Evolutionary conservation across 2,329 filamentous ascomycete species (phyloP).

Genomic region (Lasiodiplodia sp.): DNA sequence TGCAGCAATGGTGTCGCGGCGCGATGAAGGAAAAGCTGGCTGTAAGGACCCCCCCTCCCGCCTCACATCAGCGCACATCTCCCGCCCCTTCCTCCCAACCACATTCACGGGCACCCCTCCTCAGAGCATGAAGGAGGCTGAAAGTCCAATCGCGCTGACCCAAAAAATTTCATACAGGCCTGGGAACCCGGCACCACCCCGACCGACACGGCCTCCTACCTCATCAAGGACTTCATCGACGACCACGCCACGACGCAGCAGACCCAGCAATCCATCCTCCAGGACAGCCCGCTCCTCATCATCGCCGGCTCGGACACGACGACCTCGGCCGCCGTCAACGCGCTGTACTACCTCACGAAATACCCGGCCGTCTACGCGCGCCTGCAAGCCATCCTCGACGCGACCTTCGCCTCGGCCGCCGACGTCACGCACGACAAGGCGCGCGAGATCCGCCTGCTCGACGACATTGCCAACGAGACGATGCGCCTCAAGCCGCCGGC

Average conservation of each 20-base stretch:
- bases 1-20: conserved; percentile 8
- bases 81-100: neutral
- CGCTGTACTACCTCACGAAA: conserved; percentile 35
- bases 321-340: conserved; percentile 4
- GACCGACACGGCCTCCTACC: conserved; percentile 50
- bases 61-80: neutral
- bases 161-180: neutral
- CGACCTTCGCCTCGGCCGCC: conserved; percentile 37
- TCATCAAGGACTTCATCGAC: conserved; percentile 49
- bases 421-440: conserved; percentile 42
- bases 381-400: conserved; percentile 32
- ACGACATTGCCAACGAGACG: conserved; percentile 53
- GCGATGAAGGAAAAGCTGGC: conserved; percentile 20
- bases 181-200: conserved; percentile 38
- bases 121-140: neutral
- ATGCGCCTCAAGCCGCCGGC: conserved; percentile 53
- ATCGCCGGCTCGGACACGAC: conserved; percentile 39
- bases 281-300: conserved; percentile 45
- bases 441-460: conserved; percentile 42
- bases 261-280: conserved; percentile 36
- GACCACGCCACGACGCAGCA: conserved; percentile 44
- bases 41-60: neutral
- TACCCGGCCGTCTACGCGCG: conserved; percentile 18
- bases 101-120: neutral
- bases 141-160: neutral